Evolutionary conservation across 176 grass and related monocot genomes (phyloP).

Genomic region (Musa acuminata): DNA sequence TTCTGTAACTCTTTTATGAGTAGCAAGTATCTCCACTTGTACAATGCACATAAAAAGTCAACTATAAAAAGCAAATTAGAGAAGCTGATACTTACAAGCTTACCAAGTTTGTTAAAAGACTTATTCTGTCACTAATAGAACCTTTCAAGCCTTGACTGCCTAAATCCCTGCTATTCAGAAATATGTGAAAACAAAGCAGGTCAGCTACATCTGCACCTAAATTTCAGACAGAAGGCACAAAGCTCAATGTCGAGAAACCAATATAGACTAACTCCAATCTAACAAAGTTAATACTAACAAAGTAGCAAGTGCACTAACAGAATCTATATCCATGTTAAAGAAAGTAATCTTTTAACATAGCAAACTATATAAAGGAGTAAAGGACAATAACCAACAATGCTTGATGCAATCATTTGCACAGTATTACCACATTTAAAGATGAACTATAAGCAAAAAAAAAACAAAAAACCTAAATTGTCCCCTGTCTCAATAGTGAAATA

Average conservation of each 20-base stretch:
- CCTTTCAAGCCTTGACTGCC: constrained; percentile 96
- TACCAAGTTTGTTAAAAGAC: constrained; percentile 79
- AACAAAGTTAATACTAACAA: background rate
- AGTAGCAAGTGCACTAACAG: no score
- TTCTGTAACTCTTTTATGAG: no score
- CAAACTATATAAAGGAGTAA: no score
- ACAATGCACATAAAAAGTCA: background rate
- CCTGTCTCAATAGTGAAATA: no score
- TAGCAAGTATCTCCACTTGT: no score
- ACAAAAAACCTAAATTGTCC: no score
- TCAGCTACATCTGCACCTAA: background rate
- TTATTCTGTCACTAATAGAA: constrained; percentile 80
- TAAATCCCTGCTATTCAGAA: constrained; percentile 49
- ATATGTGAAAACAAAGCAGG: background rate
- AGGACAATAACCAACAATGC: no score
- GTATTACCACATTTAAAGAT: no score
- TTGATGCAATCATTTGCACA: no score
- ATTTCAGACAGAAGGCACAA: background rate
- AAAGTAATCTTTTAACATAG: no score
- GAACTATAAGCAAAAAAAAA: no score
- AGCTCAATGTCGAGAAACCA: background rate
- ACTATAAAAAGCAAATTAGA: background rate
- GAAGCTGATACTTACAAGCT: constrained; percentile 92
- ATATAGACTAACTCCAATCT: background rate
- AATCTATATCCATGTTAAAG: no score